phyloP scores from a whole-genome alignment of 1,284 basidiomycete species.

The Pholiota adiposa region DNA sequence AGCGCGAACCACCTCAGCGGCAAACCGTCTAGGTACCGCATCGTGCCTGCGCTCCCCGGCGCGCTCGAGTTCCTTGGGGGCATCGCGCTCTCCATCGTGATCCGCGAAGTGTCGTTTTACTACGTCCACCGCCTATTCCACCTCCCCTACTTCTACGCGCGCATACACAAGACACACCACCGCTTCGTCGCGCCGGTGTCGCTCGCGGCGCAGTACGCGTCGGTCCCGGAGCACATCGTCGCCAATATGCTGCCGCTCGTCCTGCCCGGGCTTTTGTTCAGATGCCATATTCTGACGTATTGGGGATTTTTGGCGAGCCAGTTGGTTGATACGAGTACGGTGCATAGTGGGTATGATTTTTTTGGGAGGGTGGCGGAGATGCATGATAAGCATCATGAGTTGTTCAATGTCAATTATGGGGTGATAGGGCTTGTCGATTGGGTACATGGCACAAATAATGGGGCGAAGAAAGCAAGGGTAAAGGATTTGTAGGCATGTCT shows the following conservation, averaged over 20 bases:
- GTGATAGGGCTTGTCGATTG: conserved; percentile 9
- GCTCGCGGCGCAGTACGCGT: conserved; percentile 13
- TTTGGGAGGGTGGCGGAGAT: conserved; percentile 7
- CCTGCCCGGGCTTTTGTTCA: conserved; percentile 6
- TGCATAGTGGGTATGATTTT: conserved; percentile 14
- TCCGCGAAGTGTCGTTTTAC: conserved; percentile 12
- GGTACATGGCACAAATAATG: conserved; percentile 8
- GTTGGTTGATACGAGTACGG: conserved; percentile 7
- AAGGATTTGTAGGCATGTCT: not conserved
- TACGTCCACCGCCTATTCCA: conserved; percentile 12
- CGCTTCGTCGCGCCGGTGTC: conserved; percentile 11
- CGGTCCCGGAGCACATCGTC: conserved; percentile 7
- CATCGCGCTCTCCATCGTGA: not conserved
- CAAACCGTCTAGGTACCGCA: not conserved
- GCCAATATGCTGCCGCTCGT: conserved; percentile 8
- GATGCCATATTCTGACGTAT: conserved; percentile 8
- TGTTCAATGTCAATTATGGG: conserved; percentile 10
- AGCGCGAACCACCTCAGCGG: not conserved
- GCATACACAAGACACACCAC: conserved; percentile 12
- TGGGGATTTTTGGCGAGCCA: conserved; percentile 12
- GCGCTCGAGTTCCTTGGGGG: not conserved
- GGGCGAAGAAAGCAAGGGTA: not conserved
- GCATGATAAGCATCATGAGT: conserved; percentile 11
- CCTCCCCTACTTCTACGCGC: conserved; percentile 7
- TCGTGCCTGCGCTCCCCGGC: not conserved